Base-by-base conservation (phyloP, 164 flowering plant species). In the Hamamelis virginiana region DNA sequence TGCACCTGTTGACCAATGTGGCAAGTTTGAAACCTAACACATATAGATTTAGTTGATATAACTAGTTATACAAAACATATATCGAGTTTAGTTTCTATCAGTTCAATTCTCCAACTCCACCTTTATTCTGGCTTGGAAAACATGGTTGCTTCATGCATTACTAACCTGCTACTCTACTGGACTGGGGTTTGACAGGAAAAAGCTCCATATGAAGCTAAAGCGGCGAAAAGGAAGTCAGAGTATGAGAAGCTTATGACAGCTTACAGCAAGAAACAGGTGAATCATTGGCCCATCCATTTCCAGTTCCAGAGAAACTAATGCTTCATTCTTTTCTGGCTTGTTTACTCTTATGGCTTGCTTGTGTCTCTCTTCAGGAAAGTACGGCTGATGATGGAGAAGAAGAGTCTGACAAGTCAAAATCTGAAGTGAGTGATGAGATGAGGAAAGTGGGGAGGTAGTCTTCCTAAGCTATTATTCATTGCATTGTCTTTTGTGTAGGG, bases 181-280 rank as follows among this genome's bases (percentile, higher is more conserved):
- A 1, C 41, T 58, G 45, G 28, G 48, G 15, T 44, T 69, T 74
- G 41, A 46, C 66, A 88, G 92, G 92, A 90, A 70, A 92, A 92
- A 80, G 90, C 92, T 50, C 94, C 92, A 55, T 90, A 73, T 79
- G 91, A 85, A 82, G 92, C 89, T 55, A 89, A 87, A 81, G 95
- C 95, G 59, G 89, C 83, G 53, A 88, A 88, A 72, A 81, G 66
- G 79, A 89, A 92, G 80, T 48, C 76, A 9, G 94, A 92, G 33
- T 90, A 92, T 64, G 91, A 82, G 70, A 90, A 87, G 74, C 80
- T 75, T 26, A 85, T 91, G 84, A 68, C 79, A 47, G 89, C 89
- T 19, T 90, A 88, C 79, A 87, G 83, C 74, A 85, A 84, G 78
- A 87, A 88, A 74, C 83, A 85, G 89, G 94, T 83, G 47, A 72